Evolutionary conservation across 2,329 filamentous ascomycete species (phyloP), one percentile per base, ranked within the genome.

Genomic region (Mariannaea elegans): DNA sequence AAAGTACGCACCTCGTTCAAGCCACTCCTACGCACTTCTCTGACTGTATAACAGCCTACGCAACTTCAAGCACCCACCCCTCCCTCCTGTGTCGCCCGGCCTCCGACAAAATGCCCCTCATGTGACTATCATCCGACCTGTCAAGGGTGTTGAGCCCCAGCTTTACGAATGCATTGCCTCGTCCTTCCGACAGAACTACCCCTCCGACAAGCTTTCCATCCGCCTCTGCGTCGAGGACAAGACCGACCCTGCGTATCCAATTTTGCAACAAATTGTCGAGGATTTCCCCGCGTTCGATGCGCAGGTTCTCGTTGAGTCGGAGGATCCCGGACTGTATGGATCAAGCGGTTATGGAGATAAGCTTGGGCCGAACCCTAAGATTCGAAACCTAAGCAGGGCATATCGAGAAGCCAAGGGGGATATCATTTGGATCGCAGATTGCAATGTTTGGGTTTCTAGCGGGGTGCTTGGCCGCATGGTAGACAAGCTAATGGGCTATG

Each of bases 311-410:
- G 82, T 97, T 46, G 94, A 97, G 78, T 86, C 91, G 48, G 90
- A 97, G 60, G 93, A 97, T 73, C 87, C 90, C 1, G 75, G 87
- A 27, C 79, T 97, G 8, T 84, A 87, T 52, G 84, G 82, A 27
- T 70, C 80, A 29, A 76, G 78, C 10, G 83, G 82, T 52, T 77
- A 82, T 45, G 70, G 77, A 48, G 77, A 84, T 63, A 83, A 86
- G 56, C 83, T 98, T 56, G 96, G 96, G 0, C 95, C 95, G 1
- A 99, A 99, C 72, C 95, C 95, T n/a, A 99, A 99, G 81, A 96
- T 99, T 68, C 85, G 95, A 49, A 99, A 99, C 75, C 92, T 98
- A 82, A 97, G 94, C 74, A 87, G 93, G 41, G 94, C 93, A 2
- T 99, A 97, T 73, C 82, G 93, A 24, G 94, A 98, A 72, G 92